phyloP scores from a whole-genome alignment of 306 rosid species.

The Prunus davidiana region DNA sequence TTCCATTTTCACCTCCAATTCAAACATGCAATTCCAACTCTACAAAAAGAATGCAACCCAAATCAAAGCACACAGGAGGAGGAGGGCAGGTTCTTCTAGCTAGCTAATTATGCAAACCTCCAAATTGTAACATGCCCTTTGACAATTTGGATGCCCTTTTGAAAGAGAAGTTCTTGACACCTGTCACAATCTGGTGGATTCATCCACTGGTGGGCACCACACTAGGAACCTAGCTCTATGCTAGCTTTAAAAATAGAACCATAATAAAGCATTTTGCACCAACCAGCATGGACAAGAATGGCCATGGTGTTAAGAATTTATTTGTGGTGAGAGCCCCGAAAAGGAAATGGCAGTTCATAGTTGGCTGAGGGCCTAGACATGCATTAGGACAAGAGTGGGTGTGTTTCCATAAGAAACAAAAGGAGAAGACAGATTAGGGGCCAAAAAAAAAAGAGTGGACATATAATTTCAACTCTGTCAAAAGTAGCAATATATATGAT shows the following conservation, averaged over 20 bases:
- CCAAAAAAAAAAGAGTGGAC: not conserved
- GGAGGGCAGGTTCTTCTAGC: not conserved
- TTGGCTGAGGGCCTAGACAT: slow-evolving; percentile 2
- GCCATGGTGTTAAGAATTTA: slow-evolving; percentile 20
- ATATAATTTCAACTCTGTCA: not conserved
- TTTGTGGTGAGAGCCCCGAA: slow-evolving; percentile 25
- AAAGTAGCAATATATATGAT: not conserved
- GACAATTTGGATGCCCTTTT: slow-evolving; percentile 21
- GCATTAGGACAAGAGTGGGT: slow-evolving; percentile 11
- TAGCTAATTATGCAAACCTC: slow-evolving; percentile 6
- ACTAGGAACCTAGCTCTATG: not conserved
- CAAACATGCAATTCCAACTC: slow-evolving; percentile 4
- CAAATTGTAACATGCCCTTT: slow-evolving; percentile 2
- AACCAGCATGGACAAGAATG: slow-evolving; percentile 22
- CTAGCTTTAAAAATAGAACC: not conserved
- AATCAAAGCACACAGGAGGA: not conserved
- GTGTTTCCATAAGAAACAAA: slow-evolving; percentile 2
- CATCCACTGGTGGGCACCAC: not conserved
- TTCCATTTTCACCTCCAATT: not conserved
- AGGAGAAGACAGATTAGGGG: not conserved
- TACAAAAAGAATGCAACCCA: slow-evolving; percentile 3
- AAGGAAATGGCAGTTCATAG: slow-evolving; percentile 28
- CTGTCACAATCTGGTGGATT: not conserved
- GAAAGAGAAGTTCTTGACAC: not conserved
- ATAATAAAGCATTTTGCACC: slow-evolving; percentile 24